These are phyloP conservation scores for Mycena metata DNA, from an alignment of 768 basidiomycete species.

Conservation along the genomic window DNA sequence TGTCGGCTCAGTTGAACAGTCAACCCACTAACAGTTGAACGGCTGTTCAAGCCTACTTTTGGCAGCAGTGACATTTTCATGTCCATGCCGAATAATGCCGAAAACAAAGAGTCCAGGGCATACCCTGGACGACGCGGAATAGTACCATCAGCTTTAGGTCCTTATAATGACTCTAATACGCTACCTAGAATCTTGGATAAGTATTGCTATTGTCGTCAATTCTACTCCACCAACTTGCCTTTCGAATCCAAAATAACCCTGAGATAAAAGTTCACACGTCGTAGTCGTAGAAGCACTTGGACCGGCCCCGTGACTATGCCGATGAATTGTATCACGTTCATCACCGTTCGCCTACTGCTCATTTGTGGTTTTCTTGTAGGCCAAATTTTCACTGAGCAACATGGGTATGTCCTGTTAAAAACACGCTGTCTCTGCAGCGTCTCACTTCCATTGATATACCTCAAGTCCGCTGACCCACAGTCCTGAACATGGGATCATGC, in stretches of 20 bases:
- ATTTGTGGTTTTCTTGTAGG: slow-evolving; percentile 6
- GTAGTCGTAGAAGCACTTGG: slow-evolving; percentile 8
- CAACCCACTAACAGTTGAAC: slow-evolving; percentile 10
- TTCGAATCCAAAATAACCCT: slow-evolving; percentile 9
- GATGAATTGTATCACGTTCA: slow-evolving; percentile 11
- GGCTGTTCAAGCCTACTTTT: slow-evolving; percentile 12
- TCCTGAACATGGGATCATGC: slow-evolving; percentile 12
- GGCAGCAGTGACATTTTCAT: slow-evolving; percentile 15
- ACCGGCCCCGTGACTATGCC: slow-evolving; percentile 11
- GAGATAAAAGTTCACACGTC: slow-evolving; percentile 13
- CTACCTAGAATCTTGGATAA: slow-evolving; percentile 10
- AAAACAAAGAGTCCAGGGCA: slow-evolving; percentile 6
- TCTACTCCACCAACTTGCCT: slow-evolving; percentile 12
- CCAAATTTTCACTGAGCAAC: slow-evolving; percentile 18
- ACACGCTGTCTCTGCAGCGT: slow-evolving; percentile 13
- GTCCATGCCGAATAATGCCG: slow-evolving; percentile 9
- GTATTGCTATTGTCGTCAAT: slow-evolving; percentile 14
- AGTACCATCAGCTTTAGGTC: slow-evolving; percentile 13
- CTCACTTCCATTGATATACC: slow-evolving; percentile 12
- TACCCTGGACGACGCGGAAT: slow-evolving; percentile 10
- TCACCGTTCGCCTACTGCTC: slow-evolving; percentile 10
- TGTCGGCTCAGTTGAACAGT: slow-evolving; percentile 11
- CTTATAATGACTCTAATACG: slow-evolving; percentile 7
- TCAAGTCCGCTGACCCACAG: slow-evolving; percentile 14
- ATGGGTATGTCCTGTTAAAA: slow-evolving; percentile 17